Evolutionary conservation across 306 rosid genomes (phyloP), one percentile per base, ranked within the genome.

Genomic region (Dryas alaskensis): DNA sequence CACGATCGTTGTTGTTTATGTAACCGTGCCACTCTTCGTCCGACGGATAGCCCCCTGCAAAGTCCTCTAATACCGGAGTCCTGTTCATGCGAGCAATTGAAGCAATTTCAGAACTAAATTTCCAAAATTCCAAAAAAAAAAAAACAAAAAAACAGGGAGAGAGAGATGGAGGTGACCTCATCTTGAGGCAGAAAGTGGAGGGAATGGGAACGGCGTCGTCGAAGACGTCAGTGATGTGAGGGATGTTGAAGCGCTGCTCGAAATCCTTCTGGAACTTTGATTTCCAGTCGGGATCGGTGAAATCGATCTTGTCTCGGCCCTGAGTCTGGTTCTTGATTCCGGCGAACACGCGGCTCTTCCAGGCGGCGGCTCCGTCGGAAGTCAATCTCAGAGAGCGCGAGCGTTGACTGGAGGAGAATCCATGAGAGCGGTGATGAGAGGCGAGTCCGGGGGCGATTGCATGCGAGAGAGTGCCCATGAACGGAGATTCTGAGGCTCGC

Each of bases 1-100:
- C 99, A 54, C 99, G 87, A 72, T 94, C 99, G 62, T 92, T 90
- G 47, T 88, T 92, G 50, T 94, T 90, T 62, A 94, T 90, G 82
- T 94, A 94, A 4, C 99, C 99, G 70, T 94, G 92, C 99, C 97
- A 94, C 70, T 87, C 96, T 69, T 94, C 96, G 73, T 94, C 96
- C 6, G 88, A 92, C 4, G 96, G 89, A 76, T 92, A 94, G 14
- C 86, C 91, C 19, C 87, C 86, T 5, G 87, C 87, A 78, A 83
- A 81, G 51, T 79, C 92, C 67, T 78, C 86, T 37, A 85, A 76
- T 8, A 92, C 60, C 14, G 97, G 97, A 60, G 97, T 86, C 80
- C 99, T 94, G 80, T 3, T 42, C 27, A 58, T 63, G 45, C 43
- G 31, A 25, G 2, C 40, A 68, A 46, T 65, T 62, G 8, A 67